These are phyloP conservation scores for Gamarada debralockiae DNA, from an alignment of 495 filamentous ascomycete genomes.

Conservation along the genomic window DNA sequence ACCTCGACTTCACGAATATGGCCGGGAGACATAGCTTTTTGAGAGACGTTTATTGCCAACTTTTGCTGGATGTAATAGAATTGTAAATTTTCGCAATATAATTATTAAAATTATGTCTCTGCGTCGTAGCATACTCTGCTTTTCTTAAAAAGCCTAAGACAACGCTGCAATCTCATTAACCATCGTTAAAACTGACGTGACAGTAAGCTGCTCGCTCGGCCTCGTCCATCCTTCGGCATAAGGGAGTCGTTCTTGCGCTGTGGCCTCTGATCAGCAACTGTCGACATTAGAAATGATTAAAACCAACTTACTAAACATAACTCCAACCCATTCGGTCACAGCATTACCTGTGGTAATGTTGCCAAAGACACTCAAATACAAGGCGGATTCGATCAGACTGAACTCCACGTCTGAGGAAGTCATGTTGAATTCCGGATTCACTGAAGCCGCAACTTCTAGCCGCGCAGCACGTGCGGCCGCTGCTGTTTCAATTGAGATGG, in stretches of 20 bases:
- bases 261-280: not conserved
- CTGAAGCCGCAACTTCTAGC: constrained; percentile 10
- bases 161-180: not conserved
- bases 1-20: no score
- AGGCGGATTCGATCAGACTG: constrained; percentile 26
- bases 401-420: constrained; percentile 7
- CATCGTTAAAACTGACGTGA: not conserved
- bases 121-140: no score
- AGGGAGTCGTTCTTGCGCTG: constrained; percentile 30
- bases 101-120: no score
- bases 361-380: constrained; percentile 30
- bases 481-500: constrained; percentile 25
- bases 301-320: constrained; percentile 24
- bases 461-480: constrained; percentile 23
- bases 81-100: no score
- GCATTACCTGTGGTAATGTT: constrained; percentile 21
- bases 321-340: constrained; percentile 23
- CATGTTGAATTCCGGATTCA: constrained; percentile 28
- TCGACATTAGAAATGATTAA: not conserved
- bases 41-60: no score
- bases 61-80: no score
- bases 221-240: constrained; percentile 27
- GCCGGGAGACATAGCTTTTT: no score
- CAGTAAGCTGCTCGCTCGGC: constrained; percentile 19
- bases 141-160: no score